Percentiles rank a stretch among this genome's conserved stretches.
phyloP scores from a whole-genome alignment of 345 rosid genomes.

The Turnera subulata region DNA sequence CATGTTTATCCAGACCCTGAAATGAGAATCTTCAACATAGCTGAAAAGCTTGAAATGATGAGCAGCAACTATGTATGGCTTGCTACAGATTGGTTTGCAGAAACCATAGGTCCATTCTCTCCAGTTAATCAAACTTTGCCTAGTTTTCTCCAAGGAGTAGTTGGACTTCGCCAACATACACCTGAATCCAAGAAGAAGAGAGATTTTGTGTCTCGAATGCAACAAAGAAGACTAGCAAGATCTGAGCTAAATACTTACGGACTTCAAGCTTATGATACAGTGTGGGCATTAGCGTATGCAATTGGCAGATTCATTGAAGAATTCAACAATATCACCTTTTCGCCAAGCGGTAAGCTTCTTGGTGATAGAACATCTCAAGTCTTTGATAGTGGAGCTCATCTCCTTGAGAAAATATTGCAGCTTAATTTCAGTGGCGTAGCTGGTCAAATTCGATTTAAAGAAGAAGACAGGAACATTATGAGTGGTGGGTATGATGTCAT shows the following conservation, averaged over 20 bases:
- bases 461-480: constrained; percentile 39
- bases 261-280: constrained; percentile 22
- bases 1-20: not conserved
- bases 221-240: too few relatives aligned
- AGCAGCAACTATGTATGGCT: constrained; percentile 13
- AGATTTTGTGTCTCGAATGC: constrained; percentile 7
- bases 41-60: constrained; percentile 7
- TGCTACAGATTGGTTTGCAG: constrained; percentile 14
- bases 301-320: constrained; percentile 46
- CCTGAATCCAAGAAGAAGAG: constrained; percentile 9
- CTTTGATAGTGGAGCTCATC: constrained; percentile 52
- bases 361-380: constrained; percentile 24
- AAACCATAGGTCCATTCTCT: constrained; percentile 3
- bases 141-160: constrained; percentile 10
- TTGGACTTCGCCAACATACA: constrained; percentile 7
- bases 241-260: constrained; percentile 16
- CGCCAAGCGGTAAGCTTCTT: constrained; percentile 34
- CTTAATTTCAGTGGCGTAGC: constrained; percentile 70
- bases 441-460: constrained; percentile 56
- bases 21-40: constrained; percentile 2
- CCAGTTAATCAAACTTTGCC: not conserved
- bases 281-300: constrained; percentile 65
- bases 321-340: constrained; percentile 52
- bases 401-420: constrained; percentile 46
- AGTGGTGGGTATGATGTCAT: constrained; percentile 68